Conservation (phyloP, 1,284 basidiomycete species). For the Lignosus rhinocerotis region DNA sequence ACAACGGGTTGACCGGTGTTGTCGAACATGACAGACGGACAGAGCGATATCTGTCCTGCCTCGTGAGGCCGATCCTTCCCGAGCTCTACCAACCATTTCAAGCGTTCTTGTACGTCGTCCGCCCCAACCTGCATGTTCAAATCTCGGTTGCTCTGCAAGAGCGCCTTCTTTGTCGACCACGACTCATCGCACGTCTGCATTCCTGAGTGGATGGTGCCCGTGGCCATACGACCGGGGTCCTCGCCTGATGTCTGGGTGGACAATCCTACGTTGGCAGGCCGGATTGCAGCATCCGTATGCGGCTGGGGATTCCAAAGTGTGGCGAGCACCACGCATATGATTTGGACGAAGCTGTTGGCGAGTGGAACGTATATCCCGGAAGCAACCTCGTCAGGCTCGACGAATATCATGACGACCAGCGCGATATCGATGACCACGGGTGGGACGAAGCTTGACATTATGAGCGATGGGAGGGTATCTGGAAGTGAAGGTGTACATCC, state of each 20-base stretch:
- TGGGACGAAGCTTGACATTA: not conserved
- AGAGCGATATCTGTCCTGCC: not conserved
- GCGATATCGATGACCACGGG: not conserved
- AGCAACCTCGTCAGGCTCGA: not conserved
- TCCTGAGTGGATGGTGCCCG: not conserved
- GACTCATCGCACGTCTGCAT: not conserved
- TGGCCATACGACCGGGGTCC: too few relatives aligned
- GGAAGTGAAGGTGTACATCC: not conserved
- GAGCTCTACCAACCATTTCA: not conserved
- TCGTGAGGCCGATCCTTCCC: not conserved
- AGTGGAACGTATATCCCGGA: not conserved
- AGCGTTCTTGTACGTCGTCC: not conserved
- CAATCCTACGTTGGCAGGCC: not conserved
- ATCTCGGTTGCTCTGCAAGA: not conserved
- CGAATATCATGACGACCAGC: not conserved
- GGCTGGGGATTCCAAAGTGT: not conserved
- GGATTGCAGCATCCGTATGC: not conserved
- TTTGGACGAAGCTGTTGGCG: not conserved
- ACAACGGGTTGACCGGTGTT: conserved; percentile 26
- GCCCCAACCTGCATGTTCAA: not conserved
- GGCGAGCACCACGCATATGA: not conserved
- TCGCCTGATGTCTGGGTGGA: not conserved
- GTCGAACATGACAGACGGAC: not conserved
- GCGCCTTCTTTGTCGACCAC: not conserved
- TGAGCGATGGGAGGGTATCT: not conserved